phyloP scores from a whole-genome alignment of 768 basidiomycete genomes.

The Lentinula sp. region DNA sequence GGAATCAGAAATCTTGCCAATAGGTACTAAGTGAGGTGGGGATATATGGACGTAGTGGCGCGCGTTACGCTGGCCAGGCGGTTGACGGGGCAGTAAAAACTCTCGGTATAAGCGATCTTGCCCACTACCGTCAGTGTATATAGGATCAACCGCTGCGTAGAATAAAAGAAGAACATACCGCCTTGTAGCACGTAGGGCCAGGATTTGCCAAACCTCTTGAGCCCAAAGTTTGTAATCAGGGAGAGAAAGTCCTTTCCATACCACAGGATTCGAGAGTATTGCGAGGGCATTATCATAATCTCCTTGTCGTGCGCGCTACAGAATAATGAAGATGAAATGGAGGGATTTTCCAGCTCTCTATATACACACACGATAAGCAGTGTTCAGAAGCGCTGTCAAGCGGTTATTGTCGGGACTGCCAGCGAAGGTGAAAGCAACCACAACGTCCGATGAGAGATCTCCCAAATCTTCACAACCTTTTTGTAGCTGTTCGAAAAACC shows the following conservation, averaged over 20 bases:
- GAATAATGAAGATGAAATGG: not conserved
- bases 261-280: constrained; percentile 57
- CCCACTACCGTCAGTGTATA: constrained; percentile 33
- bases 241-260: constrained; percentile 64
- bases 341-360: not conserved
- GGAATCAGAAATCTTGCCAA: constrained; percentile 30
- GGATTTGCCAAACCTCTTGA: constrained; percentile 70
- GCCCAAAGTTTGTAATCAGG: constrained; percentile 71
- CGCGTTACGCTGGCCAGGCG: constrained; percentile 45
- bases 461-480: constrained; percentile 66
- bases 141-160: not conserved
- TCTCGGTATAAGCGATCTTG: constrained; percentile 64
- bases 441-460: constrained; percentile 60
- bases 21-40: constrained; percentile 26
- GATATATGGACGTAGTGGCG: constrained; percentile 44
- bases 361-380: constrained; percentile 54
- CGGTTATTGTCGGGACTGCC: constrained; percentile 57
- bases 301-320: constrained; percentile 65
- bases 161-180: constrained; percentile 34
- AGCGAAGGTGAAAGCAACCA: constrained; percentile 57
- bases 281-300: constrained; percentile 55
- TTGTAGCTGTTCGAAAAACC: not conserved
- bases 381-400: constrained; percentile 56
- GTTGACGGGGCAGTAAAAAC: constrained; percentile 53
- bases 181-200: constrained; percentile 61